phyloP scores from a whole-genome alignment of 306 rosid species.

The Comarum palustre region DNA sequence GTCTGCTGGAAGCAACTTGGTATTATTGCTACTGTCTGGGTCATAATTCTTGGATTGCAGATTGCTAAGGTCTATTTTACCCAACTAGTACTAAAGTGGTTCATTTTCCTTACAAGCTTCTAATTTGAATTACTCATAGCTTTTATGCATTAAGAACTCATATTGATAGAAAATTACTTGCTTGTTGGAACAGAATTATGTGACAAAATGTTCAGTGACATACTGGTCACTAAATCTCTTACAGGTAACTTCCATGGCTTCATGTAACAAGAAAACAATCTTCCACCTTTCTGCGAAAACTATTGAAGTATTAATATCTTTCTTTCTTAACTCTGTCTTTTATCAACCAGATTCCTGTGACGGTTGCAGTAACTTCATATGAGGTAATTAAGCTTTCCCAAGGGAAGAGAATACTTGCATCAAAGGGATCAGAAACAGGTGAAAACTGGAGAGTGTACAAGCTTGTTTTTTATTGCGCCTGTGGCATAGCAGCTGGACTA shows the following conservation, averaged over 20 bases:
- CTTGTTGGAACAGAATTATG: conserved; percentile 35
- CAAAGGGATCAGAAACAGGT: conserved; percentile 44
- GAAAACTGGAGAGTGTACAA: conserved; percentile 29
- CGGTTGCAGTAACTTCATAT: conserved; percentile 51
- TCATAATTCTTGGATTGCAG: conserved; percentile 57
- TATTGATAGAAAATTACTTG: conserved; percentile 11
- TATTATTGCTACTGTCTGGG: conserved; percentile 59
- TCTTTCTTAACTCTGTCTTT: background rate
- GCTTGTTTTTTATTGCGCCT: conserved; percentile 33
- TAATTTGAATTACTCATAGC: conserved; percentile 13
- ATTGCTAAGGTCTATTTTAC: conserved; percentile 46
- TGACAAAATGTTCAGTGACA: conserved; percentile 37
- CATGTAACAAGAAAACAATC: background rate
- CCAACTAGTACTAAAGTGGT: background rate
- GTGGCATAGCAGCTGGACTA: conserved; percentile 56
- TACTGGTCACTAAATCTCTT: conserved; percentile 50
- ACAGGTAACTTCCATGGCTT: conserved; percentile 38
- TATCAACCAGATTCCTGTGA: conserved; percentile 19
- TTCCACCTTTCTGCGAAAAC: background rate
- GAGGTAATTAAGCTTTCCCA: conserved; percentile 55
- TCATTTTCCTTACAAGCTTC: conserved; percentile 13
- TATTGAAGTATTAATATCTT: background rate
- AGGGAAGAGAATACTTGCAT: conserved; percentile 51
- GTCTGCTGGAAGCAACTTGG: conserved; percentile 64
- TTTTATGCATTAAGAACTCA: background rate